phyloP scores from a whole-genome alignment of 345 rosid genomes.

The Dimocarpus longan region DNA sequence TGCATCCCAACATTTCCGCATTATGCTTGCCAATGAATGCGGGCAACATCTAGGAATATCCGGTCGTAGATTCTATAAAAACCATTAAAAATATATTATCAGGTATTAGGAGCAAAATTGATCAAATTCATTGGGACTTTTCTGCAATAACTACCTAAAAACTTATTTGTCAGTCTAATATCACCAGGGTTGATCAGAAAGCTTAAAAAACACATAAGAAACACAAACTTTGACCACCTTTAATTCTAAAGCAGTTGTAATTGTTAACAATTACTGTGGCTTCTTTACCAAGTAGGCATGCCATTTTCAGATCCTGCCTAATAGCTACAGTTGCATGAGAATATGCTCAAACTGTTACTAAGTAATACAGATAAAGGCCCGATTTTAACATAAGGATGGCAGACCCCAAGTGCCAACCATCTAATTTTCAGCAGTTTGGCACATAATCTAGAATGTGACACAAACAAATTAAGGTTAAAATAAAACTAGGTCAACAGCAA shows the following conservation, averaged over 20 bases:
- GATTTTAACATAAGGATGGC: neutral
- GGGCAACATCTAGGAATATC: conserved; percentile 84
- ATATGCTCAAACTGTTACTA: neutral
- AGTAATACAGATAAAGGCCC: neutral
- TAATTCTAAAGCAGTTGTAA: neutral
- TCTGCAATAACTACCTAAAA: neutral
- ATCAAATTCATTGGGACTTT: neutral
- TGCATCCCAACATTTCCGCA: conserved; percentile 85
- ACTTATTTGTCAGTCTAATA: too few species aligned
- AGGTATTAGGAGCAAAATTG: neutral
- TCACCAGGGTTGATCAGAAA: neutral
- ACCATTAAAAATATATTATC: neutral
- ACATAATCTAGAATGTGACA: neutral
- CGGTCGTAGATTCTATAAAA: conserved; percentile 69
- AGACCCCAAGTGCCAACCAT: neutral
- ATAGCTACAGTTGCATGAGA: neutral
- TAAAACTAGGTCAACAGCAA: neutral
- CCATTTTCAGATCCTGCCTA: neutral
- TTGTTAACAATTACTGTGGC: neutral
- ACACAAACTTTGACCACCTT: neutral
- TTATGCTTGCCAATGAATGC: conserved; percentile 56
- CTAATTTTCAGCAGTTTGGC: neutral
- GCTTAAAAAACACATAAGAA: too few species aligned
- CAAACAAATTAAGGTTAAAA: neutral
- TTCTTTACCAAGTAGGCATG: neutral